Percentiles rank a stretch among this genome's conserved stretches.
These are phyloP conservation scores for Leptographium lundbergii DNA, from an alignment of 2,329 filamentous ascomycete genomes.

Conservation along the genomic window DNA sequence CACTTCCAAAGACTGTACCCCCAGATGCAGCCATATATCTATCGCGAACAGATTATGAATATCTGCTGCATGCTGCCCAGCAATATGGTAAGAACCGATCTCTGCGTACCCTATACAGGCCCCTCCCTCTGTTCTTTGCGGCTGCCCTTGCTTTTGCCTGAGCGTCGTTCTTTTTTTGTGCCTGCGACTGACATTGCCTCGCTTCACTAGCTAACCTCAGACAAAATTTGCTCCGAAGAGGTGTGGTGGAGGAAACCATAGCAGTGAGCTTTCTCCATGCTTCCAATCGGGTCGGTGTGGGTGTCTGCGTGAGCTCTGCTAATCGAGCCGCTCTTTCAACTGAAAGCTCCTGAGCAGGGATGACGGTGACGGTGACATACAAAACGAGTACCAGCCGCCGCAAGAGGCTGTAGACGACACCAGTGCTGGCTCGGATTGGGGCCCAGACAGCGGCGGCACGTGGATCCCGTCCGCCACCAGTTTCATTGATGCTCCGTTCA, in stretches of 20 bases:
- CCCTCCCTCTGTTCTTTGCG: not conserved
- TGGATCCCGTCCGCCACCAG: not conserved
- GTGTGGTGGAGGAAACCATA: conserved; percentile 30
- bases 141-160: not conserved
- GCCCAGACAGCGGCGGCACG: not conserved
- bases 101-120: not conserved
- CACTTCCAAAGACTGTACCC: conserved; percentile 27
- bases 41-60: conserved; percentile 47
- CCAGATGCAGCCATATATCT: conserved; percentile 18
- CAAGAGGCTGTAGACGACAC: not conserved
- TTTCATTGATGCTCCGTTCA: not conserved
- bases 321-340: not conserved
- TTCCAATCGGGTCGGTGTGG: not conserved
- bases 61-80: conserved; percentile 35
- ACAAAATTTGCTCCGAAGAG: conserved; percentile 35
- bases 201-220: conserved; percentile 26
- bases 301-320: conserved; percentile 13
- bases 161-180: too few species aligned
- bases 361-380: not conserved
- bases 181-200: not conserved
- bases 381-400: not conserved
- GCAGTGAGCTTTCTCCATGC: not conserved
- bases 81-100: conserved; percentile 37
- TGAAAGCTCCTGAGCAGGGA: not conserved
- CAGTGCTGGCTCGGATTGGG: not conserved